Evolutionary conservation across 176 grass and related monocot genomes (phyloP).

Genomic region (Poa pratensis): DNA sequence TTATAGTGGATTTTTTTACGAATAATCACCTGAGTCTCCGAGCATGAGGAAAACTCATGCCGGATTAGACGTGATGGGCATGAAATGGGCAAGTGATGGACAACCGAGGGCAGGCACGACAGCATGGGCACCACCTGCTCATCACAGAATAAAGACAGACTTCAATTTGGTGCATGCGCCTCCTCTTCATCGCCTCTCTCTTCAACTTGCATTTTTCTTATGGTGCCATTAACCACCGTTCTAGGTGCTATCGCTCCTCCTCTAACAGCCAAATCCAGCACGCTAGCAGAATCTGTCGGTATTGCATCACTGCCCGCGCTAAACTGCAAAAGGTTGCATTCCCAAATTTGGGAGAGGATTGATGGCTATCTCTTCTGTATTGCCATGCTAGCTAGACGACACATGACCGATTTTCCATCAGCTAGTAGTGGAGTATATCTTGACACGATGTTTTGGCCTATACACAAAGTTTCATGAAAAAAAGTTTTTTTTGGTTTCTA

Average conservation of each 20-base stretch:
- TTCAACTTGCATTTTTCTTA: conserved; percentile 23
- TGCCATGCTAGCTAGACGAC: conserved; percentile 38
- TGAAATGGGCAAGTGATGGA: conserved; percentile 44
- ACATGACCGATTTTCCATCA: not conserved
- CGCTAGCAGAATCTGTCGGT: not conserved
- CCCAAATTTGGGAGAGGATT: not conserved
- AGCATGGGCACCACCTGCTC: conserved; percentile 44
- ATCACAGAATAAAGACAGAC: conserved; percentile 15
- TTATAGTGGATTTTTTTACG: not conserved
- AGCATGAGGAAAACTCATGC: conserved; percentile 25
- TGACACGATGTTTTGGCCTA: too few species aligned
- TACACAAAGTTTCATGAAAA: too few species aligned
- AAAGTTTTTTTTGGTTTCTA: too few species aligned
- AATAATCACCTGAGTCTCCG: not conserved
- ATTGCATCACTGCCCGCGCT: not conserved
- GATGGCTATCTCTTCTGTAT: not conserved
- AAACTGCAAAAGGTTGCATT: not conserved
- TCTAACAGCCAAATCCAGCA: conserved; percentile 4
- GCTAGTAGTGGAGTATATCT: too few species aligned
- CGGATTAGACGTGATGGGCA: conserved; percentile 46
- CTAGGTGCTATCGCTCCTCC: too few species aligned
- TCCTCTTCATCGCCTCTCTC: not conserved
- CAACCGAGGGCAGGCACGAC: not conserved
- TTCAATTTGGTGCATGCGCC: conserved; percentile 41
- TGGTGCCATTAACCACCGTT: conserved; percentile 1